A percentile compares a stretch with the other conserved stretches of the same genome.
Conservation (phyloP, 2,329 filamentous ascomycete species). For the Dothiorella sarmentorum region DNA sequence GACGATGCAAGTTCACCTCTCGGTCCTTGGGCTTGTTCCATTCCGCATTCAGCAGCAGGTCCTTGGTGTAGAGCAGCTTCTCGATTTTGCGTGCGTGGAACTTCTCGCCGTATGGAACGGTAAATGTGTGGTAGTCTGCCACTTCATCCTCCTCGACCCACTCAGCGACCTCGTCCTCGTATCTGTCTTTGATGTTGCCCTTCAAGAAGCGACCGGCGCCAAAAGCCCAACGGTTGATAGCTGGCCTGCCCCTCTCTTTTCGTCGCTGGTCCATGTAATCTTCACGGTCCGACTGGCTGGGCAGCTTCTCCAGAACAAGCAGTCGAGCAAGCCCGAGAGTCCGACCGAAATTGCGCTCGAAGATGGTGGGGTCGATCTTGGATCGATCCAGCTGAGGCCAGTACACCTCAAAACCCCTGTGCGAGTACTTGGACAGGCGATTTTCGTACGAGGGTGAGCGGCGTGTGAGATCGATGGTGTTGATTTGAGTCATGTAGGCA, state of each 20-base stretch:
- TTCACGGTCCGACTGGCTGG: slow-evolving; percentile 65
- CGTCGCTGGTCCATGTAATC: slow-evolving; percentile 68
- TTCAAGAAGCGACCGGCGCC: slow-evolving; percentile 43
- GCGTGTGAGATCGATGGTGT: slow-evolving; percentile 73
- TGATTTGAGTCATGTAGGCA: slow-evolving; percentile 78
- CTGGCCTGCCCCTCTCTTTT: slow-evolving; percentile 67
- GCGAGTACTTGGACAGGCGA: slow-evolving; percentile 79
- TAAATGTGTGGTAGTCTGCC: slow-evolving; percentile 68
- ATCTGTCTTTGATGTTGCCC: slow-evolving; percentile 72
- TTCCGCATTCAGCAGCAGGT: slow-evolving; percentile 75
- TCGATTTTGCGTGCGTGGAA: slow-evolving; percentile 67
- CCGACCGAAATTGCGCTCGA: slow-evolving; percentile 72
- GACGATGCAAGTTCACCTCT: slow-evolving; percentile 74
- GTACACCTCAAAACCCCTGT: slow-evolving; percentile 78
- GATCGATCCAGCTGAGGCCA: slow-evolving; percentile 72
- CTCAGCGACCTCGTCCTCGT: slow-evolving; percentile 79
- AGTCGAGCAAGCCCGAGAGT: slow-evolving; percentile 76
- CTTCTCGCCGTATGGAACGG: slow-evolving; percentile 61
- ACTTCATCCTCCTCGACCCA: slow-evolving; percentile 76
- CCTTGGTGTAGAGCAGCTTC: slow-evolving; percentile 75
- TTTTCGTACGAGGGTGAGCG: slow-evolving; percentile 86
- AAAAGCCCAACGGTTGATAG: slow-evolving; percentile 40
- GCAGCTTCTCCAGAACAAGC: slow-evolving; percentile 74
- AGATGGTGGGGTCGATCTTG: slow-evolving; percentile 81
- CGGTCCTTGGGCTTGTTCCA: slow-evolving; percentile 78